phyloP scores from a whole-genome alignment of 1,284 basidiomycete genomes.

The Marasmius fiardii region DNA sequence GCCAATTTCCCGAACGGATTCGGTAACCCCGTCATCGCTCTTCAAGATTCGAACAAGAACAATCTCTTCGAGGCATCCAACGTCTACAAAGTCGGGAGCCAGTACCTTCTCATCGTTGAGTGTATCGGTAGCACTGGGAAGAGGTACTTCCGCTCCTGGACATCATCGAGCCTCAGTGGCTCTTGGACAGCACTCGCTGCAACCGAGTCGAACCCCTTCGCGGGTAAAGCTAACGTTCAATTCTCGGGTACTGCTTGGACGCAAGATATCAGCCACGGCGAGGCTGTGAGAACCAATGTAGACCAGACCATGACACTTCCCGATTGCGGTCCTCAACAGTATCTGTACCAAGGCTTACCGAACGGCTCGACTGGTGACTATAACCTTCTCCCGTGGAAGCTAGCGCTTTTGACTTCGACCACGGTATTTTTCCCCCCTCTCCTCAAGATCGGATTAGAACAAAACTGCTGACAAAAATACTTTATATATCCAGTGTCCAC shows the following conservation, averaged over 20 bases:
- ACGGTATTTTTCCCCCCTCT: no score
- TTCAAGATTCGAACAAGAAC: slow-evolving; percentile 3
- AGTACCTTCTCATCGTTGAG: slow-evolving; percentile 9
- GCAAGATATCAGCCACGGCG: slow-evolving; percentile 12
- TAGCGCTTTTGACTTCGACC: slow-evolving; percentile 6
- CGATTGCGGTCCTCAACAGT: slow-evolving; percentile 4
- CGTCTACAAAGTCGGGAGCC: slow-evolving; percentile 6
- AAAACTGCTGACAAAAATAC: no score
- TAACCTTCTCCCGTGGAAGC: slow-evolving; percentile 7
- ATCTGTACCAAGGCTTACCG: slow-evolving; percentile 11
- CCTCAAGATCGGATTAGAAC: no score
- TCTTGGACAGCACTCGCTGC: slow-evolving; percentile 6
- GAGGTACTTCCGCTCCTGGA: slow-evolving; percentile 10
- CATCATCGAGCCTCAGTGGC: slow-evolving; percentile 3
- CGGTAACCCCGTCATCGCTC: slow-evolving; percentile 6
- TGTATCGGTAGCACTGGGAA: slow-evolving; percentile 5
- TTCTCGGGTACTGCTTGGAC: slow-evolving; percentile 9
- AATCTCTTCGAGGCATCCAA: slow-evolving; percentile 9
- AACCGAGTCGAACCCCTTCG: slow-evolving; percentile 5
- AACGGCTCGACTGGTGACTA: neutral
- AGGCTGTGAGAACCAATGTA: slow-evolving; percentile 7
- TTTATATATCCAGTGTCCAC: no score
- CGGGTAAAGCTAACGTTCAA: slow-evolving; percentile 6
- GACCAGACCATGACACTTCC: slow-evolving; percentile 11
- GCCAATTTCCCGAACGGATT: slow-evolving; percentile 12